A percentile compares a stretch with the other conserved stretches of the same genome.
These are phyloP conservation scores for Pythium plurisporium DNA, from an alignment of 352 stramenopile species.

Conservation along the genomic window DNA sequence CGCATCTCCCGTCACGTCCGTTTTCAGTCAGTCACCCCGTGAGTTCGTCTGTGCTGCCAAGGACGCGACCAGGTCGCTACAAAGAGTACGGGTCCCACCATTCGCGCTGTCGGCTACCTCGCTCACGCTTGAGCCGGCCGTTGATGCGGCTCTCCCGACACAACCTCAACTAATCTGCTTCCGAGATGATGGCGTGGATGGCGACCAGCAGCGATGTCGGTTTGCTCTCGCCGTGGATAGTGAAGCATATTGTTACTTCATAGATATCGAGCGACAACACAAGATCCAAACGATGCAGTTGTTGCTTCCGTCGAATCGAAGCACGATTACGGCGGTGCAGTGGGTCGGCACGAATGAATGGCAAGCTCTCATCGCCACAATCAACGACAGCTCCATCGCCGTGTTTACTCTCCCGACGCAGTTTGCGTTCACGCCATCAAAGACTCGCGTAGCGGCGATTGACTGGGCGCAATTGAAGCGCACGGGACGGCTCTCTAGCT, in stretches of 20 bases:
- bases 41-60: slow-evolving; percentile 15
- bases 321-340: slow-evolving; percentile 2
- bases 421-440: slow-evolving; percentile 21
- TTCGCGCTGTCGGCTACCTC: slow-evolving; percentile 6
- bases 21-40: slow-evolving; percentile 9
- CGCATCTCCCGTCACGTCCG: background rate
- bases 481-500: slow-evolving; percentile 32
- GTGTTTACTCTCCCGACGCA: slow-evolving; percentile 41
- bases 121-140: slow-evolving; percentile 6
- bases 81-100: slow-evolving; percentile 3
- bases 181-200: slow-evolving; percentile 14
- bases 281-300: slow-evolving; percentile 17
- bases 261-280: slow-evolving; percentile 15
- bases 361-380: slow-evolving; percentile 16
- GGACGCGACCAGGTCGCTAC: background rate
- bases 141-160: background rate
- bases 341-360: slow-evolving; percentile 24
- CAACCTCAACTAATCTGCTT: background rate
- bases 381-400: slow-evolving; percentile 22
- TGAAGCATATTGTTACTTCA: slow-evolving; percentile 15
- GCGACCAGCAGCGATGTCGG: slow-evolving; percentile 4
- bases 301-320: slow-evolving; percentile 1
- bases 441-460: slow-evolving; percentile 26
- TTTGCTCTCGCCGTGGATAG: slow-evolving; percentile 16
- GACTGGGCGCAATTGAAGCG: slow-evolving; percentile 32